These are phyloP conservation scores for Raddia distichophylla DNA, from an alignment of 176 grass and related monocot genomes.

Conservation along the genomic window DNA sequence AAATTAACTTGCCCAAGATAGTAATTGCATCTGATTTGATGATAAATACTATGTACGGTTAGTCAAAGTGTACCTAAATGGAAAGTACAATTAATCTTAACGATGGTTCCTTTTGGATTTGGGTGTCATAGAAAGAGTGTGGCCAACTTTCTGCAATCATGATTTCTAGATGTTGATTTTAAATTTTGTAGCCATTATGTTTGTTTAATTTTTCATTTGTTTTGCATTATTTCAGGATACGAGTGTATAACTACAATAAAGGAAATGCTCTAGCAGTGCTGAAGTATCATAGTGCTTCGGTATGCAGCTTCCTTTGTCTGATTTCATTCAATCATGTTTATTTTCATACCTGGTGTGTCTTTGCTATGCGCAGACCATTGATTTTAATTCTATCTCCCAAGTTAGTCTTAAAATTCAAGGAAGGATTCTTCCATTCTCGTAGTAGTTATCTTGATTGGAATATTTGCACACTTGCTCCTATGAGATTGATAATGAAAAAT, in stretches of 20 bases:
- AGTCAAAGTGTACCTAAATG: conserved; percentile 3
- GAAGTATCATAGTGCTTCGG: conserved; percentile 77
- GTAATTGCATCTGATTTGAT: conserved; percentile 2
- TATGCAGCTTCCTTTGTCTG: conserved; percentile 42
- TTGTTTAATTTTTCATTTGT: conserved; percentile 27
- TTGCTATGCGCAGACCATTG: not conserved
- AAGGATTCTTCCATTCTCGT: not conserved
- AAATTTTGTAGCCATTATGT: conserved; percentile 9
- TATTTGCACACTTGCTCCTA: not conserved
- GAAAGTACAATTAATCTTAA: conserved; percentile 1
- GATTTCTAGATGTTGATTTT: conserved; percentile 17
- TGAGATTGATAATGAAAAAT: not conserved
- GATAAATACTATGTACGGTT: conserved; percentile 9
- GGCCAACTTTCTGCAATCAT: not conserved
- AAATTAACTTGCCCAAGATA: conserved; percentile 13
- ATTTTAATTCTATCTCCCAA: not conserved
- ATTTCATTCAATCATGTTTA: not conserved
- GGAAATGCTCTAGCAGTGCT: conserved; percentile 75
- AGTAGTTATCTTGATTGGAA: not conserved
- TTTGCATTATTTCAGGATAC: conserved; percentile 59
- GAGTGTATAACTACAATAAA: conserved; percentile 83
- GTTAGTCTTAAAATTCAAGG: not conserved
- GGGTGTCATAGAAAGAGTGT: not conserved
- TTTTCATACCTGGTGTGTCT: not conserved
- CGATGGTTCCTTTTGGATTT: not conserved